Conservation (phyloP, 2,329 filamentous ascomycete genomes). For the Byssoonygena ceratinophila region DNA sequence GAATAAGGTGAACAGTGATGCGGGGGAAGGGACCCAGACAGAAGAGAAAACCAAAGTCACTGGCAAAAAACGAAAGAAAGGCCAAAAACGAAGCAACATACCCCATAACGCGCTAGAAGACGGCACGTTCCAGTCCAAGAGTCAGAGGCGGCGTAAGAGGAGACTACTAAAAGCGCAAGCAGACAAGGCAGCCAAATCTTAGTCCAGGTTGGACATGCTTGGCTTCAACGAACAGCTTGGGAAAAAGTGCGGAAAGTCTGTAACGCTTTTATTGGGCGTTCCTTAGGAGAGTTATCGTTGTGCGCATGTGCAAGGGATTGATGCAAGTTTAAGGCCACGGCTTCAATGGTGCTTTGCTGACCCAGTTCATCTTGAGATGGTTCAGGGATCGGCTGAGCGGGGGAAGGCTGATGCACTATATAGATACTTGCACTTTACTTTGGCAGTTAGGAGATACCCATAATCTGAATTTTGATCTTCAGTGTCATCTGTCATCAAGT, state of each 20-base stretch:
- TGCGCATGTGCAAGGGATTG: no score
- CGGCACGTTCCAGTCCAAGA: not conserved
- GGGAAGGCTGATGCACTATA: no score
- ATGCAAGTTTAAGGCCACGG: no score
- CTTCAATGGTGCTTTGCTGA: no score
- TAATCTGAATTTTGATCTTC: no score
- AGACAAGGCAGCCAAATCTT: not conserved
- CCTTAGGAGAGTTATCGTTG: no score
- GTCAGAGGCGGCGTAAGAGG: not conserved
- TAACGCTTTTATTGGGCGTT: not conserved
- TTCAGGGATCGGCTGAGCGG: no score
- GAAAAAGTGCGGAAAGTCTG: not conserved
- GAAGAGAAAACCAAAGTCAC: slow-evolving; percentile 19
- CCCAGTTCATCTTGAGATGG: no score
- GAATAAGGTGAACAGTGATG: slow-evolving; percentile 22
- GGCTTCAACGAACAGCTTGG: not conserved
- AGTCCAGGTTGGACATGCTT: not conserved
- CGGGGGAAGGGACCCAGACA: slow-evolving; percentile 15
- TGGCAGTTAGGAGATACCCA: no score
- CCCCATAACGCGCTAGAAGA: not conserved
- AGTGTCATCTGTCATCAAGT: not conserved
- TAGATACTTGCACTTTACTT: no score
- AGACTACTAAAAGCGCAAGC: slow-evolving; percentile 2
- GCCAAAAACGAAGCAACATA: not conserved
- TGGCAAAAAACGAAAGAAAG: slow-evolving; percentile 22